Percentiles rank a stretch among this genome's conserved stretches.
These are phyloP conservation scores for Hordeum marinum DNA, from an alignment of 176 grass and related monocot species.

Conservation along the genomic window DNA sequence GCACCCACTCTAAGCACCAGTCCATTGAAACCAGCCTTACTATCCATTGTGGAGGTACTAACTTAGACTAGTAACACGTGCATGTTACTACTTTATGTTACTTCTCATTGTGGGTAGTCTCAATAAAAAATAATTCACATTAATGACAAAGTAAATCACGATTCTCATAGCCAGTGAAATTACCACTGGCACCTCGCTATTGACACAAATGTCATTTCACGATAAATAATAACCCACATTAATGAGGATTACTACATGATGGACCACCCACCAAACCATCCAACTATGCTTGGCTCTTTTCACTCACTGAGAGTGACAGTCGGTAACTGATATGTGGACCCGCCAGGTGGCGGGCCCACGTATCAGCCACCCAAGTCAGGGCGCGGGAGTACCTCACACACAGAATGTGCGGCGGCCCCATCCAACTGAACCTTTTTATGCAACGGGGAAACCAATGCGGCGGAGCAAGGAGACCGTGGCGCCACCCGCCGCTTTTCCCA, in stretches of 20 bases:
- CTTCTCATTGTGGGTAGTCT: no score
- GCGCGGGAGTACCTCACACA: background rate
- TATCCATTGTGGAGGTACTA: no score
- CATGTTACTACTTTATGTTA: no score
- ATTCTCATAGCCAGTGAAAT: background rate
- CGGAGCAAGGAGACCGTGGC: background rate
- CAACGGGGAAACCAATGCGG: background rate
- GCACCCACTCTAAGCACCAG: no score
- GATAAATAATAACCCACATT: background rate
- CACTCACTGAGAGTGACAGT: background rate
- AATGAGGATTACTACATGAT: no score
- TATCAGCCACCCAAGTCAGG: background rate
- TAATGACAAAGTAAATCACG: background rate
- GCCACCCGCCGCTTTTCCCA: background rate
- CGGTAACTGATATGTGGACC: background rate
- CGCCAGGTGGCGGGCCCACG: background rate
- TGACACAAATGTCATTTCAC: background rate
- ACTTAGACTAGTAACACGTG: no score
- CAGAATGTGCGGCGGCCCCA: background rate
- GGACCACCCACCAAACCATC: background rate
- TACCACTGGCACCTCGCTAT: background rate
- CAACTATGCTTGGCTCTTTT: background rate
- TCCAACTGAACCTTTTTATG: background rate
- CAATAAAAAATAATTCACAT: background rate
- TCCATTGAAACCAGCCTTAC: no score